Evolutionary conservation across 202 grass and related monocot species (phyloP).

Genomic region (Musa balbisiana): DNA sequence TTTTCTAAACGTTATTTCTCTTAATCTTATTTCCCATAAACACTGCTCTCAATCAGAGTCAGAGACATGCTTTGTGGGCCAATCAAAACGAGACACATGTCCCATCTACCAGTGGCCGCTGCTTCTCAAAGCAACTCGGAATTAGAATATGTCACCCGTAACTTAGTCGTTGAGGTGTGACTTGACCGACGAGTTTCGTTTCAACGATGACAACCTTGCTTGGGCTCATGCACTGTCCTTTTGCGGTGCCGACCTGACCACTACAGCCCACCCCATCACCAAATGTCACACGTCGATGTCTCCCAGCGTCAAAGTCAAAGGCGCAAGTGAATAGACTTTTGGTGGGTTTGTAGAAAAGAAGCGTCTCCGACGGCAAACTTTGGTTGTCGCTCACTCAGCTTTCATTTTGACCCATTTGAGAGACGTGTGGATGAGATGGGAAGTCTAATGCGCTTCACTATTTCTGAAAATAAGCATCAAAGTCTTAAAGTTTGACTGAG

Average conservation of each 20-base stretch:
- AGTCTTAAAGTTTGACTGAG: neutral
- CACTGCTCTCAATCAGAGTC: too few species aligned
- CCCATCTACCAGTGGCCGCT: too few species aligned
- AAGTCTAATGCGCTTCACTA: conserved; percentile 1
- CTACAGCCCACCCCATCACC: neutral
- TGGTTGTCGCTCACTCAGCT: neutral
- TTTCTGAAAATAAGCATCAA: neutral
- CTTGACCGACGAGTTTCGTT: neutral
- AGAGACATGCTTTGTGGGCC: too few species aligned
- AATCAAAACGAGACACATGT: too few species aligned
- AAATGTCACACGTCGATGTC: neutral
- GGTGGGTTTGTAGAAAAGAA: neutral
- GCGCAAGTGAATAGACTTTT: conserved; percentile 10
- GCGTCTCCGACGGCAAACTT: too few species aligned
- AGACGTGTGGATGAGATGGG: neutral
- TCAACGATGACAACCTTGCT: conserved; percentile 18
- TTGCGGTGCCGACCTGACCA: conserved; percentile 27
- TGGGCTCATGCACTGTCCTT: conserved; percentile 22
- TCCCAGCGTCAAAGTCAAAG: conserved; percentile 15
- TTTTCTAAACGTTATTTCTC: too few species aligned
- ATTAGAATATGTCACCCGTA: too few species aligned
- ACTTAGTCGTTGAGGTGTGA: too few species aligned
- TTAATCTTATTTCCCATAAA: too few species aligned
- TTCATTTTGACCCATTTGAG: neutral
- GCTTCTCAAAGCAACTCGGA: too few species aligned